Evolutionary conservation across 257 asterid species (phyloP).

Genomic region (Rauvolfia tetraphylla): DNA sequence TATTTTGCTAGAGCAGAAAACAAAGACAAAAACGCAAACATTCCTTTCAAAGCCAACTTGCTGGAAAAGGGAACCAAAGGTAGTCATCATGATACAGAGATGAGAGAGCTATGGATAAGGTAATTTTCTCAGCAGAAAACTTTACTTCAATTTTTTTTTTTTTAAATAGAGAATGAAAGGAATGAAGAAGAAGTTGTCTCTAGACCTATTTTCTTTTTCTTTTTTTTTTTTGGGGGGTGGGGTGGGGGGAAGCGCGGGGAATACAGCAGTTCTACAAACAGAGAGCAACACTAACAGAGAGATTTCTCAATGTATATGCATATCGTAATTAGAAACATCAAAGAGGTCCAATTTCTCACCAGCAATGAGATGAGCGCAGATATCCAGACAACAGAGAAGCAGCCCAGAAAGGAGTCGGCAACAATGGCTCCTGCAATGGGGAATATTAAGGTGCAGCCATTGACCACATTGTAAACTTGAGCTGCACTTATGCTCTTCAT

Average conservation of each 20-base stretch:
- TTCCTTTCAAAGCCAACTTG: no score
- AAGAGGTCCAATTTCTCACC: constrained; percentile 27
- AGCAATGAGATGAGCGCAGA: constrained; percentile 64
- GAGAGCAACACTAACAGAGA: neutral
- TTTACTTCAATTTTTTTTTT: no score
- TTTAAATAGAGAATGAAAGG: no score
- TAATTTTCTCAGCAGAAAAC: no score
- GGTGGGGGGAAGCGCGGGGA: no score
- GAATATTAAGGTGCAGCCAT: constrained; percentile 65
- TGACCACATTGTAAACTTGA: constrained; percentile 56
- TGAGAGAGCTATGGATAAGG: no score
- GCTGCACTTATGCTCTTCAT: constrained; percentile 74
- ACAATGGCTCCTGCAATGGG: constrained; percentile 68
- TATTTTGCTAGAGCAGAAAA: no score
- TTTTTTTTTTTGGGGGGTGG: no score
- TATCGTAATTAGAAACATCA: no score
- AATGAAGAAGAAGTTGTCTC: no score
- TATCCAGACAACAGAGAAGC: constrained; percentile 74
- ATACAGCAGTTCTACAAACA: neutral
- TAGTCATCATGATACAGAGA: neutral
- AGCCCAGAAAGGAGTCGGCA: constrained; percentile 69
- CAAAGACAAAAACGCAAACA: neutral
- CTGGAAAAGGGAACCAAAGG: no score
- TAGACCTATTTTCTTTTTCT: no score
- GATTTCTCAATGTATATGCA: neutral